A percentile compares a stretch with the other conserved stretches of the same genome.
Conservation (phyloP, 352 stramenopile species). For the Bremia lactucae region DNA sequence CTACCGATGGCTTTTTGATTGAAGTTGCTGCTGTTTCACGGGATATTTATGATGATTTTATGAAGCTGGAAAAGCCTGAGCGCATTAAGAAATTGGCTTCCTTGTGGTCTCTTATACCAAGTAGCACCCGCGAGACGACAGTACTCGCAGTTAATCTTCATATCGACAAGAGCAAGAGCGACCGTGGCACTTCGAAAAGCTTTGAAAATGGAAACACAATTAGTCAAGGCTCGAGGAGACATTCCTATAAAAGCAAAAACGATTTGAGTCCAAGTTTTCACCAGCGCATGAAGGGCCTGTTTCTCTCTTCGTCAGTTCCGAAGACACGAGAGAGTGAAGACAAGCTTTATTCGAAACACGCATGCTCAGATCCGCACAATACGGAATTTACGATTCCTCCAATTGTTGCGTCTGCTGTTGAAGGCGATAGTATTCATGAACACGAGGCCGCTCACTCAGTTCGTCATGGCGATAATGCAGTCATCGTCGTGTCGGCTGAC, state of each 20-base stretch:
- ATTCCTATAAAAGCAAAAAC: not conserved
- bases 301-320: conserved; percentile 5
- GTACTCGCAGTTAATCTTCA: conserved; percentile 31
- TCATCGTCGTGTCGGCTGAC: conserved; percentile 31
- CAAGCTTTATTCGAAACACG: conserved; percentile 3
- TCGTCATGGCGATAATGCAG: conserved; percentile 5
- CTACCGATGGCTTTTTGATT: conserved; percentile 60
- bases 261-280: conserved; percentile 10
- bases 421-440: conserved; percentile 3
- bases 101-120: conserved; percentile 33
- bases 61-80: conserved; percentile 26
- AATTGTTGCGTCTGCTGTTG: conserved; percentile 2
- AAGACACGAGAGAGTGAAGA: conserved; percentile 5
- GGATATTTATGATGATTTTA: conserved; percentile 28
- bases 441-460: not conserved
- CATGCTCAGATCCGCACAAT: conserved; percentile 14
- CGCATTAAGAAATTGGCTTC: conserved; percentile 24
- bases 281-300: conserved; percentile 11
- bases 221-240: conserved; percentile 8
- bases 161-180: conserved; percentile 11
- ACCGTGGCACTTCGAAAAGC: conserved; percentile 6
- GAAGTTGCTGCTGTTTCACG: conserved; percentile 46
- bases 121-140: conserved; percentile 20
- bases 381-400: conserved; percentile 13
- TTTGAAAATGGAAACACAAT: conserved; percentile 6